Evolutionary conservation across 768 basidiomycete genomes (phyloP).

Genomic region (Rhodotorula diobovata): DNA sequence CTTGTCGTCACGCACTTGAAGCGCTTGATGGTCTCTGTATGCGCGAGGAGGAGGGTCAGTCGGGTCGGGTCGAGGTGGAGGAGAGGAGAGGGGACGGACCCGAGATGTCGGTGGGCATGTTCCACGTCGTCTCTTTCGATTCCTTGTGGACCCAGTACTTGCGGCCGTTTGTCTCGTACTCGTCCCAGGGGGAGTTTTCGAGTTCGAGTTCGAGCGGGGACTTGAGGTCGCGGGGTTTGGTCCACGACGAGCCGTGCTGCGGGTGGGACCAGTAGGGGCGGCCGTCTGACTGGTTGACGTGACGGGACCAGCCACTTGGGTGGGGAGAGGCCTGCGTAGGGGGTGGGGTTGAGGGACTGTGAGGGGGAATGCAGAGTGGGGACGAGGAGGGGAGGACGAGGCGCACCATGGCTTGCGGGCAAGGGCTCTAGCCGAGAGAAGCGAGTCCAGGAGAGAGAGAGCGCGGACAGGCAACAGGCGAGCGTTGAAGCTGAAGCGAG

Average conservation of each 20-base stretch:
- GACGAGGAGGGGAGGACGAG: not conserved
- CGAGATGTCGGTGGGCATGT: constrained; percentile 83
- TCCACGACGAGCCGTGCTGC: constrained; percentile 56
- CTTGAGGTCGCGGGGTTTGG: constrained; percentile 94
- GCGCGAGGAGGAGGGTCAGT: not conserved
- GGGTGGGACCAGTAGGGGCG: constrained; percentile 36
- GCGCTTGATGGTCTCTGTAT: constrained; percentile 35
- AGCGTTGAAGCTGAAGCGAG: not conserved
- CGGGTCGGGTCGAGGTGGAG: too few species aligned
- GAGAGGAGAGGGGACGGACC: constrained; percentile 17
- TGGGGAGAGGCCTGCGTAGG: not conserved
- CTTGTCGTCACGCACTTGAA: constrained; percentile 46
- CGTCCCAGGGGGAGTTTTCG: constrained; percentile 34
- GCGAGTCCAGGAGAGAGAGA: not conserved
- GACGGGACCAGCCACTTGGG: constrained; percentile 18
- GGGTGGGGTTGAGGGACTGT: not conserved
- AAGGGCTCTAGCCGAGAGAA: not conserved
- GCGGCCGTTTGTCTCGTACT: constrained; percentile 67
- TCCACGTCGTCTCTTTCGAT: constrained; percentile 93
- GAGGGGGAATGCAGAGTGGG: not conserved
- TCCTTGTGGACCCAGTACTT: constrained; percentile 60
- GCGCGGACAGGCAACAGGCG: not conserved
- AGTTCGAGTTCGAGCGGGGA: constrained; percentile 74
- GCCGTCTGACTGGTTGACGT: constrained; percentile 26
- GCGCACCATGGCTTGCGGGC: not conserved